phyloP scores from a whole-genome alignment of 306 rosid genomes.

The Quercus agrifolia region DNA sequence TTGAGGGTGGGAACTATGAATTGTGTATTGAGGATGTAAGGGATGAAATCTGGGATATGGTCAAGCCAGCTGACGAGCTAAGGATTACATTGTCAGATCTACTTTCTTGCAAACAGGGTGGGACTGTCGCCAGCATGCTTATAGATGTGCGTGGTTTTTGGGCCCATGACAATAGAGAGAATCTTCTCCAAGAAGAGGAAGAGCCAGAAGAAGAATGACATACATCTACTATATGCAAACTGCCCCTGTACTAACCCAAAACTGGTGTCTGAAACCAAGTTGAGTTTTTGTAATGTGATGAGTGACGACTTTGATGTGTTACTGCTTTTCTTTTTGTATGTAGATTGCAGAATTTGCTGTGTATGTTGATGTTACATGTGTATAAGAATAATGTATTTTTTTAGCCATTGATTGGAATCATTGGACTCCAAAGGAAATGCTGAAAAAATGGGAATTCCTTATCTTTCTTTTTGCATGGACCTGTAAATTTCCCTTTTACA shows the following conservation, averaged over 20 bases:
- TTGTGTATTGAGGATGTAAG: conserved; percentile 96
- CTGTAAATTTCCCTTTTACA: neutral
- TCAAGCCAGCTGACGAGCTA: conserved; percentile 81
- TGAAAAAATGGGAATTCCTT: neutral
- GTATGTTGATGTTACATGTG: conserved; percentile 6
- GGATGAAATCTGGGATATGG: conserved; percentile 99
- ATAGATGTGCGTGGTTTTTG: conserved; percentile 98
- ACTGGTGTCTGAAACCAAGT: conserved; percentile 7
- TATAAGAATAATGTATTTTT: neutral
- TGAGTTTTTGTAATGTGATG: conserved; percentile 15
- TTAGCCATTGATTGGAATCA: neutral
- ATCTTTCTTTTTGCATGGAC: neutral
- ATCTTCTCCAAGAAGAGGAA: conserved; percentile 98
- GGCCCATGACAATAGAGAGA: conserved; percentile 99
- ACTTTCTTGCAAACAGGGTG: conserved; percentile 92
- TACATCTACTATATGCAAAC: neutral
- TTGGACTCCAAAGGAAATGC: too few relatives aligned
- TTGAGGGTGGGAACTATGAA: conserved; percentile 97
- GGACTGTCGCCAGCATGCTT: conserved; percentile 98
- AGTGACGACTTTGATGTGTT: conserved; percentile 25
- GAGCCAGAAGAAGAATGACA: conserved; percentile 94
- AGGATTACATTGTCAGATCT: conserved; percentile 74
- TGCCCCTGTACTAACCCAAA: conserved; percentile 31
- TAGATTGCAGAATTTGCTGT: conserved; percentile 31
- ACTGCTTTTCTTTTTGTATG: conserved; percentile 10